Evolutionary conservation across 805 yeast genomes (phyloP), one percentile per base, ranked within the genome.

Genomic region (Metschnikowia cerradonensis): DNA sequence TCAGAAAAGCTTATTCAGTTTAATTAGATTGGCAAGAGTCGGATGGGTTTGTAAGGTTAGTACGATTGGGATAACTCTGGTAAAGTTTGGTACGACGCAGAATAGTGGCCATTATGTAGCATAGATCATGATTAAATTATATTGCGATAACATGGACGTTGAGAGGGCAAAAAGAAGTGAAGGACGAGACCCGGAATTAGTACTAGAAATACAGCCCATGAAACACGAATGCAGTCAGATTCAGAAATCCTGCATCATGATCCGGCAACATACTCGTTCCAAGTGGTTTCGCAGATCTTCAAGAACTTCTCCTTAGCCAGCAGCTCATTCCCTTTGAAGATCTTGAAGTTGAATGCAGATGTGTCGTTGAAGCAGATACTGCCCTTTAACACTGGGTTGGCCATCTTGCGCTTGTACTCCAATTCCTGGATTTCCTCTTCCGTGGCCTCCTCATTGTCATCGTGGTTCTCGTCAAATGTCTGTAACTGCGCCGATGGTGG

Each of bases 401-500:
- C 54, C 32, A 15, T 35, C 30, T 50, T 45, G 11, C 53, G 54
- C 49, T 54, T 56, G 23, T 26, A 14, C 32, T 54, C 56, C 56
- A 54, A 42, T 40, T 52, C 56, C 30, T 39, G 48, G 49, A 54
- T 50, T 30, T 54, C 58, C 32, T 50, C 52, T 39, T 54, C 54
- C 13, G 56, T 53, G 11, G 52, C 57, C 31, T 49, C 52, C 14
- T 52, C 50, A 30, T 51, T 50, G 38, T 47, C 55, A 35, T 52
- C 52, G 23, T 52, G 53, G 26, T 47, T 38, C 33, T 46, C 39
- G 32, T 52, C 56, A 39, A 54, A 56, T 6, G 47, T 40, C 50
- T 56, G 58, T 33, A 42, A 61, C 57, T 78, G 81, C 0, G 83
- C 77, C 38, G 78, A 71, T 8, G 78, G 63, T 4, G 83, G 83